Conservation (phyloP, 148 eudicot species). For the Fagopyrum homotropicum region DNA sequence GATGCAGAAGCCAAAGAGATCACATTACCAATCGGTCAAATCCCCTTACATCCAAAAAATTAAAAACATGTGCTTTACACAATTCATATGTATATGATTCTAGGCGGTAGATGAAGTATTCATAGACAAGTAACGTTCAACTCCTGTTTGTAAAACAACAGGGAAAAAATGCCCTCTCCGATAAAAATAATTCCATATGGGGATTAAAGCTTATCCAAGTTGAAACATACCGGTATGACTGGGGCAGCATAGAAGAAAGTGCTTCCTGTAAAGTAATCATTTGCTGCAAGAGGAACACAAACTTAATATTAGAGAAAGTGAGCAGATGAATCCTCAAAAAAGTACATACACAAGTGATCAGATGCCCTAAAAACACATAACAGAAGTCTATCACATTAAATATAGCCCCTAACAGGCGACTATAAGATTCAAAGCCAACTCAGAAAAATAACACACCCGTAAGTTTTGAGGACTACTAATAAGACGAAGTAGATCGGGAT, state of each 20-base stretch:
- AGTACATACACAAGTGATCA: conserved; percentile 21
- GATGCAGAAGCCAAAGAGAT: neutral
- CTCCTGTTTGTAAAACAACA: neutral
- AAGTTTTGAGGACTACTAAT: too few species aligned
- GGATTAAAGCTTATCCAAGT: neutral
- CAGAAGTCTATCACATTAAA: neutral
- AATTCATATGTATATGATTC: neutral
- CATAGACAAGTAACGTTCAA: neutral
- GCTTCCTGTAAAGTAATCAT: conserved; percentile 66
- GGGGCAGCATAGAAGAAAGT: conserved; percentile 42
- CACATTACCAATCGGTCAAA: neutral
- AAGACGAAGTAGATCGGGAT: too few species aligned
- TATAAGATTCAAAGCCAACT: neutral
- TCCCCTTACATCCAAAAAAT: neutral
- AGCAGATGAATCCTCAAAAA: neutral
- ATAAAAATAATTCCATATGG: neutral
- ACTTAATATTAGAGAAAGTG: neutral
- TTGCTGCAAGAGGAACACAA: conserved; percentile 42
- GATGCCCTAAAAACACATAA: neutral
- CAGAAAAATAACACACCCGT: too few species aligned
- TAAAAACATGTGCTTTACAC: neutral
- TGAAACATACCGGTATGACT: conserved; percentile 50
- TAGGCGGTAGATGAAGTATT: too few species aligned
- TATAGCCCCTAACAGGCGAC: neutral
- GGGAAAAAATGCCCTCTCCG: neutral